Base-by-base conservation (phyloP, 129 eudicot species). In the Helichrysum umbraculigerum region DNA sequence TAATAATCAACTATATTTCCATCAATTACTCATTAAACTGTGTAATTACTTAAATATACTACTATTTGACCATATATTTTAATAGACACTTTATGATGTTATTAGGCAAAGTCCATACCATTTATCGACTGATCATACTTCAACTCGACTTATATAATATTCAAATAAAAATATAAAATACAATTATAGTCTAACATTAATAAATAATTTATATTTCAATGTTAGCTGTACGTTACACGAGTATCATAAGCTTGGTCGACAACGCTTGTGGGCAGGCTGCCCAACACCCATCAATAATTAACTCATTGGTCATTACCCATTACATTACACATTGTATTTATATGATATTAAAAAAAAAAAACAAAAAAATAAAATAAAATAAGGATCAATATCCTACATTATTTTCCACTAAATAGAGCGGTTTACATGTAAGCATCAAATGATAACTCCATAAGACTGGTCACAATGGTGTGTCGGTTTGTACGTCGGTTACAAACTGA, bases 401-500 rank as follows among this genome's bases (percentile, higher is more conserved):
- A 80, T 73, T 39, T 70, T 30, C 79, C 79, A 80, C 83, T 80
- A 80, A 80, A 80, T 80, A 37, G 83, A 80, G 79, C 37, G 83
- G 83, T 60, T 73, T 51, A 66, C 83, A 80, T 73, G 75, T 80
- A 63, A 63, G 70, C 83, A 66, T 66, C 83, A 73, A 44, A 44
- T 44, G 73, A 80, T 65, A 50, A 37, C 28, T 79, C 83, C 83
- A n/a, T n/a, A n/a, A n/a, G n/a, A n/a, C n/a, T n/a, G n/a, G n/a
- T n/a, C n/a, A n/a, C n/a, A n/a, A n/a, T n/a, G n/a, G n/a, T n/a
- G n/a, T n/a, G n/a, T n/a, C n/a, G n/a, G n/a, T n/a, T n/a, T n/a
- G n/a, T n/a, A n/a, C n/a, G n/a, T n/a, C n/a, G n/a, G n/a, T n/a
- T n/a, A n/a, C n/a, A n/a, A n/a, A n/a, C n/a, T n/a, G n/a, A n/a